Evolutionary conservation across 2,329 filamentous ascomycete species (phyloP).

Genomic region (Sarocladium oryzae): DNA sequence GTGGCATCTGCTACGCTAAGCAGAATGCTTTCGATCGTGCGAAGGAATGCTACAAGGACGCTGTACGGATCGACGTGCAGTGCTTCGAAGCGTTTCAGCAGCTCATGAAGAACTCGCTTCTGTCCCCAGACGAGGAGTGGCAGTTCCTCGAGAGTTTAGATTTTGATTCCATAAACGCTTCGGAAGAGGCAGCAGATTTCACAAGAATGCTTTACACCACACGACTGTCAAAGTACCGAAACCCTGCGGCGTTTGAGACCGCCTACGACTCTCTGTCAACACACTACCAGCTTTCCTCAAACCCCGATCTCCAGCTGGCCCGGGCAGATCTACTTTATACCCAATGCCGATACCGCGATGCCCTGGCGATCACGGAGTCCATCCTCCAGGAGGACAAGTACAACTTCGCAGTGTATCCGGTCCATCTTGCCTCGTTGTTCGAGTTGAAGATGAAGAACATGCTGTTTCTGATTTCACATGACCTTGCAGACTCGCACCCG

Average conservation of each 20-base stretch:
- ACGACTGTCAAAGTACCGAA: constrained; percentile 88
- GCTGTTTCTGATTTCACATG: constrained; percentile 86
- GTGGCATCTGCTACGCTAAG: constrained; percentile 91
- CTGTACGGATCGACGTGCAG: constrained; percentile 92
- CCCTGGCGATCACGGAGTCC: constrained; percentile 73
- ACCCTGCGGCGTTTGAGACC: constrained; percentile 72
- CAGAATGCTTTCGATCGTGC: constrained; percentile 96
- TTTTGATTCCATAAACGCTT: constrained; percentile 74
- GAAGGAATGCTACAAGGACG: constrained; percentile 97
- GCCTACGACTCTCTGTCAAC: constrained; percentile 89
- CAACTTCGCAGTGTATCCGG: constrained; percentile 81
- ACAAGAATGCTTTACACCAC: constrained; percentile 96
- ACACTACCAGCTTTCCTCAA: constrained; percentile 80
- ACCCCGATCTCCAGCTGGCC: constrained; percentile 85
- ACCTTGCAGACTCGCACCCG: constrained; percentile 84
- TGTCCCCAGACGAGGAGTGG: constrained; percentile 86
- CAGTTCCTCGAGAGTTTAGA: constrained; percentile 81
- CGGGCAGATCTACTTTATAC: constrained; percentile 90
- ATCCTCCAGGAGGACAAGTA: constrained; percentile 81
- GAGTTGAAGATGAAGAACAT: constrained; percentile 82
- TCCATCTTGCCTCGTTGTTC: constrained; percentile 86
- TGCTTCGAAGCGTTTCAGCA: constrained; percentile 98
- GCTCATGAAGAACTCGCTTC: constrained; percentile 91
- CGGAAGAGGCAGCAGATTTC: constrained; percentile 87
- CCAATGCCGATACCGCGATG: constrained; percentile 87